Percentiles rank a stretch among this genome's conserved stretches.
Evolutionary conservation across 495 filamentous ascomycete genomes (phyloP).

Genomic region (Neurospora tetraspora): DNA sequence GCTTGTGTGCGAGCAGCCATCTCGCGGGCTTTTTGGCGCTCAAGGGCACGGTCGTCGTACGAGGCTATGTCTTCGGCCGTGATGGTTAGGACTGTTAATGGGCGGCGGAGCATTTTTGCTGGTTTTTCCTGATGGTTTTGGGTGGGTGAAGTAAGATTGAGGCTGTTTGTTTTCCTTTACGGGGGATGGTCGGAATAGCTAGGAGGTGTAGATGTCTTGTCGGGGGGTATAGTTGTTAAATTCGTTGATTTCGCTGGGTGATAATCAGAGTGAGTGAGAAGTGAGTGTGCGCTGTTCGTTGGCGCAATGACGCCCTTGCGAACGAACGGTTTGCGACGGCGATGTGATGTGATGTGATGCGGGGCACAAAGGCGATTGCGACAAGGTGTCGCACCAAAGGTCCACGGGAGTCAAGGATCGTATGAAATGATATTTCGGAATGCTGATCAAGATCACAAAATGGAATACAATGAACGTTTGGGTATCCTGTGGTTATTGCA

Average conservation of each 20-base stretch:
- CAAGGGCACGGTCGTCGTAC: slow-evolving; percentile 54
- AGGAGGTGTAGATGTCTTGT: background rate
- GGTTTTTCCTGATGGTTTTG: slow-evolving; percentile 3
- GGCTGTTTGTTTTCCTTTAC: background rate
- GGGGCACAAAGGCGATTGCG: background rate
- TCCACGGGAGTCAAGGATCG: background rate
- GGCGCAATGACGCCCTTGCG: background rate
- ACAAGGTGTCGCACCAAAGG: background rate
- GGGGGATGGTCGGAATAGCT: background rate
- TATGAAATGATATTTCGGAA: background rate
- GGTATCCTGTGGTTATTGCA: background rate
- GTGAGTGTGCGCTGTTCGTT: background rate
- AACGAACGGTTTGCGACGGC: background rate
- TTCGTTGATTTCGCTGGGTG: background rate
- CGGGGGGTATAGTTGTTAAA: background rate
- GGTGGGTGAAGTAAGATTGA: background rate
- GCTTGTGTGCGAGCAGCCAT: slow-evolving; percentile 10
- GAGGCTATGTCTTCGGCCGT: slow-evolving; percentile 68
- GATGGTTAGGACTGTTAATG: slow-evolving; percentile 65
- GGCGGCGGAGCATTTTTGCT: slow-evolving; percentile 65
- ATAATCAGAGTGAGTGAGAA: background rate
- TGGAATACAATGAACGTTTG: background rate
- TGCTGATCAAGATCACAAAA: background rate
- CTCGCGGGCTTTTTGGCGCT: slow-evolving; percentile 15
- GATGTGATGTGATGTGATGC: background rate